phyloP scores from a whole-genome alignment of 208 protist genomes.

The Wallacemonas sp. region DNA sequence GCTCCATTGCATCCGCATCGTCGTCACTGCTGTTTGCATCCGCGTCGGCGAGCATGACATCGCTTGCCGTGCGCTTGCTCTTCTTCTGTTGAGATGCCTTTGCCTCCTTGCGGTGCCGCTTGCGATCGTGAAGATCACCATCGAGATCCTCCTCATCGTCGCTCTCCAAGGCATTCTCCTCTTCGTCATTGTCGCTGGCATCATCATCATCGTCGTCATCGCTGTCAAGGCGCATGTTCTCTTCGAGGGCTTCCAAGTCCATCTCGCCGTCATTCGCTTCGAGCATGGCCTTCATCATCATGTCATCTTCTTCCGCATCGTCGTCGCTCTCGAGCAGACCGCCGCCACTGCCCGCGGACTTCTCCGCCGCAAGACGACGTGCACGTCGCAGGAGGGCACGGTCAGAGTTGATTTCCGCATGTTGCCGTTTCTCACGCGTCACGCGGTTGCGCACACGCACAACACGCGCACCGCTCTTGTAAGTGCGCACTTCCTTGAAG shows the following conservation, averaged over 20 bases:
- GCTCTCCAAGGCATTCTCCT: constrained; percentile 25
- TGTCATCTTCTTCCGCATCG: constrained; percentile 23
- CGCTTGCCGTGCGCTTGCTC: not conserved
- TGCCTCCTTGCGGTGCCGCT: constrained; percentile 5
- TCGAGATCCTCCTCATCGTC: constrained; percentile 20
- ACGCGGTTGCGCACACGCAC: constrained; percentile 53
- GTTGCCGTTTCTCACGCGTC: constrained; percentile 30
- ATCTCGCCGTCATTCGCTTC: constrained; percentile 32
- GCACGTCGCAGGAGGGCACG: constrained; percentile 34
- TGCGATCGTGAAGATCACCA: not conserved
- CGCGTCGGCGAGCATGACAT: constrained; percentile 38
- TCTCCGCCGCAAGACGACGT: constrained; percentile 22
- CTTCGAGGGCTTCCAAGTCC: constrained; percentile 42
- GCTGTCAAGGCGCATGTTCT: constrained; percentile 22
- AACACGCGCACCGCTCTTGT: constrained; percentile 39
- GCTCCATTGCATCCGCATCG: constrained; percentile 24
- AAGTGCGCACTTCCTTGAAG: constrained; percentile 70
- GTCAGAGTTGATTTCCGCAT: constrained; percentile 22
- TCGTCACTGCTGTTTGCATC: constrained; percentile 16
- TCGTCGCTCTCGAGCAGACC: constrained; percentile 9
- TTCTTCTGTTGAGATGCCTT: too few relatives aligned
- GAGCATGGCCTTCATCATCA: constrained; percentile 34
- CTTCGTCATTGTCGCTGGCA: constrained; percentile 18
- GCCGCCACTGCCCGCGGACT: constrained; percentile 1
- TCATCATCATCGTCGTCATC: constrained; percentile 13